phyloP scores from a whole-genome alignment of 257 asterid species.

The Nicotiana noctiflora region DNA sequence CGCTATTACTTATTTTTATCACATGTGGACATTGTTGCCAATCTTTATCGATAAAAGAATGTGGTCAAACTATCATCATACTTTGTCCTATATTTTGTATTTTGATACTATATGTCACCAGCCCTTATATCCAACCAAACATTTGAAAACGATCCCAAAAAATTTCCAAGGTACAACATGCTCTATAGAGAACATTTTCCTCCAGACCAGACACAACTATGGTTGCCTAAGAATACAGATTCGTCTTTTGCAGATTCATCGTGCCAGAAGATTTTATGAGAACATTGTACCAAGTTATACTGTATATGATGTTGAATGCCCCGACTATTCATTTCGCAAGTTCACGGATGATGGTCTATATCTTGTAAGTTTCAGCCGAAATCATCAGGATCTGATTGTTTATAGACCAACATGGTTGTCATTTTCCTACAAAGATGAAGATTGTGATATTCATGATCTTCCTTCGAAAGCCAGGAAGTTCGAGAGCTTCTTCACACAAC shows the following conservation, averaged over 20 bases:
- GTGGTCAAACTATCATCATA: not conserved
- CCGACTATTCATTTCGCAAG: conserved; percentile 86
- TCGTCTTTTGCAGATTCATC: conserved; percentile 41
- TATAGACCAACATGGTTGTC: conserved; percentile 94
- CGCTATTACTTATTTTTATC: not conserved
- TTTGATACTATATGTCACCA: not conserved
- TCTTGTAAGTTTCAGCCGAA: conserved; percentile 89
- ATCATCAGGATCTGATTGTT: conserved; percentile 80
- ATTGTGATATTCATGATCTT: conserved; percentile 53
- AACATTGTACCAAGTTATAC: conserved; percentile 90
- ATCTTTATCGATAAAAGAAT: not conserved
- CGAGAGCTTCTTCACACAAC: conserved; percentile 80
- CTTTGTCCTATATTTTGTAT: not conserved
- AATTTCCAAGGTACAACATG: not conserved
- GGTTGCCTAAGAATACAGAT: conserved; percentile 31
- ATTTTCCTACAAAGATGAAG: conserved; percentile 66
- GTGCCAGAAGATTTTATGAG: conserved; percentile 81
- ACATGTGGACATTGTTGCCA: not conserved
- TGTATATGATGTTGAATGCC: conserved; percentile 78
- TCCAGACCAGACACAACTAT: not conserved
- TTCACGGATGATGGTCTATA: conserved; percentile 94
- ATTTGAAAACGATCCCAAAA: not conserved
- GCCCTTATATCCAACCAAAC: not conserved
- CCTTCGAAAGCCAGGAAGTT: conserved; percentile 82
- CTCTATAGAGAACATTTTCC: not conserved